Base-by-base conservation (phyloP, 768 basidiomycete genomes). In the Astraeus odoratus region DNA sequence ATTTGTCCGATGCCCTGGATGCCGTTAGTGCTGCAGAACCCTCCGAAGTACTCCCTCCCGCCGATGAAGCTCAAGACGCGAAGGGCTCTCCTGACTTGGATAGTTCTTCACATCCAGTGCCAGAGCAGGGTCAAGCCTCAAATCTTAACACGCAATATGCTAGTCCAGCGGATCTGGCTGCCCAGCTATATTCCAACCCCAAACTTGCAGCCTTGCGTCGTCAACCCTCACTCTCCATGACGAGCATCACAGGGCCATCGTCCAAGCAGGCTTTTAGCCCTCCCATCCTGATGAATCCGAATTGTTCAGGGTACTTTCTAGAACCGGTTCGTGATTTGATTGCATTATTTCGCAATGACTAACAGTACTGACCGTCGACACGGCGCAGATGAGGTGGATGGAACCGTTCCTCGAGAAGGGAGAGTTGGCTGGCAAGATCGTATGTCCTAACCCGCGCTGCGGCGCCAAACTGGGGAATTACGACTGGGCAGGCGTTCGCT, bases 241-340 rank as follows among this genome's bases (percentile, higher is more conserved):
- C 61, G 6, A 50, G 57, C 18, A 23, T 66, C 26, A 51, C 50
- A 18, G 53, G 49, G 10, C 4, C 39, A 12, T 10, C 22, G 12
- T 9, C 39, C 16, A 52, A 37, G 53, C 49, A 46, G 44, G 44
- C 37, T 31, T 16, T 57, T 37, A 81, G 80, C 45, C 73, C 78
- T 2, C 85, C 86, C 3, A 84, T 87, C 29, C 61, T 94, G 38
- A 65, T 74, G 27, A 89, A 93, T 57, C 70, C 84, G 12, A 83
- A 83, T 55, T 98, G 96, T 64, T 95, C 93, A 1, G 94, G 93
- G 7, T 99, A 99, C 64, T 98, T 97, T 58, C 80, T 97, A 36
- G 95, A 98, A 61, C 92, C 93, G 26, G 91, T 96, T 56, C 54
- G 87, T 73, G 7, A 18, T 18, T 38, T 27, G 34, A n/a, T 10